Conservation (phyloP, 305 asterid genomes). For the Andrographis paniculata region DNA sequence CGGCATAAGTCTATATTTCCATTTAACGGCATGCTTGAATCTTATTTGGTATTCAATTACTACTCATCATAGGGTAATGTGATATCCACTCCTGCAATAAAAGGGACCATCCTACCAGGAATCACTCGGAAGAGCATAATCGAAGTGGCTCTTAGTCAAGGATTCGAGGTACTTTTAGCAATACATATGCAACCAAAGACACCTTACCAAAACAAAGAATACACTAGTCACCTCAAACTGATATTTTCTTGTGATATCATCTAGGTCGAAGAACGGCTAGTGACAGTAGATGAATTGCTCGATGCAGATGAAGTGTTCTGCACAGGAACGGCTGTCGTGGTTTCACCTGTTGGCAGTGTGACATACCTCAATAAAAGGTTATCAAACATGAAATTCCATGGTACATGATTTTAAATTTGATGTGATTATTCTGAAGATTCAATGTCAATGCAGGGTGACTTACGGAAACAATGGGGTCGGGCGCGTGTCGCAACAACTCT, state of each 20-base stretch:
- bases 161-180: conserved; percentile 52
- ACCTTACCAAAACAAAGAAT: not conserved
- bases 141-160: conserved; percentile 70
- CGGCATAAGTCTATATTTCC: too few species aligned
- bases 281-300: conserved; percentile 81
- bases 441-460: conserved; percentile 38
- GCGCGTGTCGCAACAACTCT: conserved; percentile 64
- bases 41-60: conserved; percentile 11
- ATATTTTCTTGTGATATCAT: conserved; percentile 14
- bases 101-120: conserved; percentile 96
- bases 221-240: not conserved
- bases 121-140: conserved; percentile 91
- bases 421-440: not conserved
- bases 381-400: too few species aligned
- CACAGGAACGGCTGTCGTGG: conserved; percentile 94
- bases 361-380: conserved; percentile 71
- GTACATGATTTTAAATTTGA: too few species aligned
- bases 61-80: conserved; percentile 50
- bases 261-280: conserved; percentile 79
- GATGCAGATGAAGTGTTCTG: conserved; percentile 97
- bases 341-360: conserved; percentile 94
- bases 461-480: conserved; percentile 76
- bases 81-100: conserved; percentile 78
- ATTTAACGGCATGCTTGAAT: too few species aligned
- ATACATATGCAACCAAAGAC: conserved; percentile 10